Conservation (phyloP, 1,284 basidiomycete genomes). For the Leccinum insolens region DNA sequence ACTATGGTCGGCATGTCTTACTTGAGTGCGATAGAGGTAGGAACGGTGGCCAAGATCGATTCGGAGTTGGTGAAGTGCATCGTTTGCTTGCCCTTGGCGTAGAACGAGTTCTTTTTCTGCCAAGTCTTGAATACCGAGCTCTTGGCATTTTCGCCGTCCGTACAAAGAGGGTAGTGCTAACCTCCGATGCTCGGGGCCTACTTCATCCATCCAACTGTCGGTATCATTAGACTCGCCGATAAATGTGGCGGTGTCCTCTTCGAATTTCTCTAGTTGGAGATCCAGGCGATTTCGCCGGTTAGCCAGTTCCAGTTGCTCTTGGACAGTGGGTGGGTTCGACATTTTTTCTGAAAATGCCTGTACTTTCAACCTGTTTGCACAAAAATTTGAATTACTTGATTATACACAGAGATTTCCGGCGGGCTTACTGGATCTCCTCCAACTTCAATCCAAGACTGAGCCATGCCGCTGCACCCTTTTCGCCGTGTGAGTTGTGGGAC, state of each 20-base stretch:
- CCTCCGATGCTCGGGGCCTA: background rate
- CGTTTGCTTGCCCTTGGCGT: background rate
- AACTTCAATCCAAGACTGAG: background rate
- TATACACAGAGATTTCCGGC: background rate
- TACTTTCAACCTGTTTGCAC: background rate
- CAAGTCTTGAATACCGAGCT: background rate
- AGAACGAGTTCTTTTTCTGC: background rate
- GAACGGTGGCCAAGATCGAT: background rate
- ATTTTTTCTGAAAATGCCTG: background rate
- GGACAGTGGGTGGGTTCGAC: background rate
- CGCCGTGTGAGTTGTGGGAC: too few relatives aligned
- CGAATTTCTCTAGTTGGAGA: background rate
- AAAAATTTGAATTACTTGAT: too few relatives aligned
- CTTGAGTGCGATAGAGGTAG: background rate
- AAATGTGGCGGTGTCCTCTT: background rate
- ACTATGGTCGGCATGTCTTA: too few relatives aligned
- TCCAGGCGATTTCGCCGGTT: background rate
- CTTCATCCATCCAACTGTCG: background rate
- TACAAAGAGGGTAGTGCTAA: background rate
- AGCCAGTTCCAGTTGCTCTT: background rate
- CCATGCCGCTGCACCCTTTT: background rate
- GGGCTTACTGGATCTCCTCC: background rate
- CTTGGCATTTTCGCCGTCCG: background rate
- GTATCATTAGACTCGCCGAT: background rate
- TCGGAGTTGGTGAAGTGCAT: background rate